Evolutionary conservation across 352 stramenopile genomes (phyloP), one percentile per base, ranked within the genome.

Genomic region (Phytophthora europaea): DNA sequence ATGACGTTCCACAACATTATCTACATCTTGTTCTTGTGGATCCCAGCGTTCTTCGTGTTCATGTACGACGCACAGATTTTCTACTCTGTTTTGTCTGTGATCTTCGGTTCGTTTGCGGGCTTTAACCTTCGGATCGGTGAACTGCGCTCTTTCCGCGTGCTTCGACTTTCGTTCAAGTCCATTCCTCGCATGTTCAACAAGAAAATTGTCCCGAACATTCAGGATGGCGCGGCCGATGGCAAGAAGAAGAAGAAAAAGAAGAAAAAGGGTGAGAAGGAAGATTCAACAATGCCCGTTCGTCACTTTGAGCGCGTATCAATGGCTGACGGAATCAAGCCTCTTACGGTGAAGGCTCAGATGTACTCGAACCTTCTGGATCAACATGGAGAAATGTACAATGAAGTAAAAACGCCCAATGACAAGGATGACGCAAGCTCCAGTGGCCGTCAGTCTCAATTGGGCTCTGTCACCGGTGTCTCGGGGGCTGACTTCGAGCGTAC

Each of bases 51-150:
- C 59, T 88, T 95, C 62, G 89, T 96, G 28, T 94, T 93, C 69
- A 88, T 95, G 81, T 96, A 95, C 77, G 89, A 96, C 62, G 81
- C 84, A 47, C 89, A 96, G 75, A 94, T 96, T 65, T 95, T 94
- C 73, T 96, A 95, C 78, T 82, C 88, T 18, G 73, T 96, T 38
- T 68, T 95, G 48, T 92, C 83, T 0, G 89, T 96, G 13, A 66
- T 96, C 31, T 89, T 90, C 20, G 89, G 89, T 43, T 95, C 88
- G 10, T 92, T 96, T 50, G 88, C 82, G 9, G 89, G 89, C 47
- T 96, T 96, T 65, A 96, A 96, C 62, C 71, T 96, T 36, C 87
- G 88, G 31, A 95, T 96, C 23, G 89, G 89, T 78, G 89, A 96
- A 34, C 60, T 96, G 26, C 88, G 89, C 12, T 96, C 89, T 10